These are phyloP conservation scores for Hypericum perforatum DNA, from an alignment of 345 rosid genomes.

Conservation along the genomic window DNA sequence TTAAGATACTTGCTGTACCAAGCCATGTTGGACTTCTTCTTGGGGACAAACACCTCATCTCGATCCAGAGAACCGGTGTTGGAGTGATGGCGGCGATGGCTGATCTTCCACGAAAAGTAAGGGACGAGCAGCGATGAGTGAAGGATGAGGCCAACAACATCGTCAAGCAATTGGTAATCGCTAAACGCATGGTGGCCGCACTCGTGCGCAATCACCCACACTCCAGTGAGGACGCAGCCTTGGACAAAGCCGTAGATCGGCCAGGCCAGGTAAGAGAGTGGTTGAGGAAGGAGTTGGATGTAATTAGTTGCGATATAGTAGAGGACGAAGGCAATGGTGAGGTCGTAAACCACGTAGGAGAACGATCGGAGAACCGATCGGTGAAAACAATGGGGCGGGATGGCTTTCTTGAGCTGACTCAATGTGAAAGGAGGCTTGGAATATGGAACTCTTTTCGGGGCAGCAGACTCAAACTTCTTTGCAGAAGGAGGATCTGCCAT, in stretches of 20 bases:
- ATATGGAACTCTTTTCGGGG: conserved; percentile 46
- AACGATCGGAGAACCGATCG: conserved; percentile 73
- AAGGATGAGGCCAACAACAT: conserved; percentile 66
- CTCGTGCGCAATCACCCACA: conserved; percentile 90
- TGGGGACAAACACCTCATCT: conserved; percentile 88
- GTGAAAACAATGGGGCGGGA: conserved; percentile 80
- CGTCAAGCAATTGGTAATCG: conserved; percentile 80
- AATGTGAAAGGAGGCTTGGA: conserved; percentile 65
- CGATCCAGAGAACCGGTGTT: conserved; percentile 74
- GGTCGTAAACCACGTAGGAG: conserved; percentile 54
- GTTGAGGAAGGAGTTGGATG: conserved; percentile 42
- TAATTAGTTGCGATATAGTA: conserved; percentile 46
- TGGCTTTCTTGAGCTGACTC: conserved; percentile 62
- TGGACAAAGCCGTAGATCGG: conserved; percentile 66
- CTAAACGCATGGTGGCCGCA: conserved; percentile 98
- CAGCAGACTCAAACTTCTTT: conserved; percentile 25
- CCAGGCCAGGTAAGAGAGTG: conserved; percentile 65
- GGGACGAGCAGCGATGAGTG: conserved; percentile 83
- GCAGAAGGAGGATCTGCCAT: conserved; percentile 36
- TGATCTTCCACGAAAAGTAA: conserved; percentile 86
- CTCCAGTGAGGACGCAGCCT: conserved; percentile 64
- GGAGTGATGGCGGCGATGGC: conserved; percentile 93
- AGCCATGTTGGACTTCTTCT: conserved; percentile 30
- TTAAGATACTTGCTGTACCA: conserved; percentile 53
- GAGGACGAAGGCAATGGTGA: conserved; percentile 42